phyloP scores from a whole-genome alignment of 768 basidiomycete genomes.

The Kwoniella newhampshirensis region DNA sequence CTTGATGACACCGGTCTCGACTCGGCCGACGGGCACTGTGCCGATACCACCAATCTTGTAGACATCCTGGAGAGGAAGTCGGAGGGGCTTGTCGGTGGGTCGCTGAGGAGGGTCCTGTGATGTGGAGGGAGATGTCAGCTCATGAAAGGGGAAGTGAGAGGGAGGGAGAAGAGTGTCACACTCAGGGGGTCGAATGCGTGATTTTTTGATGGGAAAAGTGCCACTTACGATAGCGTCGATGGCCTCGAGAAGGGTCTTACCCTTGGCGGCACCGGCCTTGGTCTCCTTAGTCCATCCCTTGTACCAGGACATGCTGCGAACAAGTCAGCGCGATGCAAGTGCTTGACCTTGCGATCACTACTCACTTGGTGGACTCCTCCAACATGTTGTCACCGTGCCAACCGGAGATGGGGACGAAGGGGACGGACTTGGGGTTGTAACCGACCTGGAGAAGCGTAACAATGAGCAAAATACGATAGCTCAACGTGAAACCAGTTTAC shows the following conservation, averaged over 20 bases:
- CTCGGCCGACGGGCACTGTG: conserved; percentile 99
- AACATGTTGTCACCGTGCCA: conserved; percentile 99
- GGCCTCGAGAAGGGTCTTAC: conserved; percentile 98
- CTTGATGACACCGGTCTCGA: conserved; percentile 98
- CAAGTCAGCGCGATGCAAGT: conserved; percentile 14
- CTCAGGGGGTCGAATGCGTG: too few species aligned
- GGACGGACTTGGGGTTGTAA: conserved; percentile 88
- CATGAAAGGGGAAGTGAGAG: too few species aligned
- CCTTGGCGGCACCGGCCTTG: conserved; percentile 90
- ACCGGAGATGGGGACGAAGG: conserved; percentile 99
- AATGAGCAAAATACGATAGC: too few species aligned
- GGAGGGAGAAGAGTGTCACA: too few species aligned
- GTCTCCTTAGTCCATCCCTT: conserved; percentile 99
- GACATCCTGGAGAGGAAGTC: conserved; percentile 99
- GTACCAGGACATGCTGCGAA: conserved; percentile 91
- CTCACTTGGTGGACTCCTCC: conserved; percentile 93
- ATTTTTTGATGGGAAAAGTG: too few species aligned
- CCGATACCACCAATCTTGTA: conserved; percentile 99
- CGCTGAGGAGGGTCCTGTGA: conserved; percentile 78
- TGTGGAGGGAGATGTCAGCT: too few species aligned
- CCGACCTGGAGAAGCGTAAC: conserved; percentile 9
- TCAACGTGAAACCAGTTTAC: conserved; percentile 54
- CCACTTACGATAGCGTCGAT: conserved; percentile 78
- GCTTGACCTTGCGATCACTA: conserved; percentile 15
- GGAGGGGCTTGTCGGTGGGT: conserved; percentile 99